These are phyloP conservation scores for Aciculosporium take DNA, from an alignment of 2,329 filamentous ascomycete species.

Conservation along the genomic window DNA sequence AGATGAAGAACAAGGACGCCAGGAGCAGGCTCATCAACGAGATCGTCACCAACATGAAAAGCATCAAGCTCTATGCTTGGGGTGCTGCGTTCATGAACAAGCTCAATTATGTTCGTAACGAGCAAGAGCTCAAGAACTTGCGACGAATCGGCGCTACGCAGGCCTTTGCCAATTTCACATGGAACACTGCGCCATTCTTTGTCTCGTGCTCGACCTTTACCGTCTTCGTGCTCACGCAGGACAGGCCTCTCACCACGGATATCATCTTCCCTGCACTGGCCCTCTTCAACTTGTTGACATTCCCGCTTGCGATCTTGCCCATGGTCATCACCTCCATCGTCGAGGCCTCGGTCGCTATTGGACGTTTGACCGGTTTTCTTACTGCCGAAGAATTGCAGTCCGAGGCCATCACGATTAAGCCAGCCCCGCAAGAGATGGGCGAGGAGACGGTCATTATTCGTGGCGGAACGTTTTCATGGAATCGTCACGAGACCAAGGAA, in stretches of 20 bases:
- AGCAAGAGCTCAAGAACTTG: slow-evolving; percentile 86
- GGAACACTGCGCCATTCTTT: slow-evolving; percentile 93
- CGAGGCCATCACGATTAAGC: slow-evolving; percentile 61
- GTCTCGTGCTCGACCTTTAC: slow-evolving; percentile 95
- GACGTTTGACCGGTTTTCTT: slow-evolving; percentile 72
- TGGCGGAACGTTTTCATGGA: slow-evolving; percentile 88
- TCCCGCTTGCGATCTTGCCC: slow-evolving; percentile 82
- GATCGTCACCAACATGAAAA: slow-evolving; percentile 99
- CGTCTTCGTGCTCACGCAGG: slow-evolving; percentile 76
- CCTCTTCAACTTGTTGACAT: slow-evolving; percentile 90
- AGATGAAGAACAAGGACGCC: slow-evolving; percentile 99
- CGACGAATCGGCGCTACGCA: slow-evolving; percentile 92
- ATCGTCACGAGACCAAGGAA: slow-evolving; percentile 59
- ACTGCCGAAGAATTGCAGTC: slow-evolving; percentile 77
- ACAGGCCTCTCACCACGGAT: slow-evolving; percentile 73
- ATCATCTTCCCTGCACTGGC: slow-evolving; percentile 91
- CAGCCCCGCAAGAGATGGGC: slow-evolving; percentile 58
- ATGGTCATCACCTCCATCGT: slow-evolving; percentile 98
- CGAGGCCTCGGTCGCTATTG: slow-evolving; percentile 85
- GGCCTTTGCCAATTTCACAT: slow-evolving; percentile 91
- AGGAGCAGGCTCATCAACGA: slow-evolving; percentile 89
- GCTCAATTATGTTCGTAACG: slow-evolving; percentile 89
- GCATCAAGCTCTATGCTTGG: slow-evolving; percentile 98
- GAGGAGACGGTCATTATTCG: slow-evolving; percentile 76
- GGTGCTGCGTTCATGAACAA: slow-evolving; percentile 95